phyloP scores from a whole-genome alignment of 1,139 yeast genomes.

The Saccharomyces hybrid region DNA sequence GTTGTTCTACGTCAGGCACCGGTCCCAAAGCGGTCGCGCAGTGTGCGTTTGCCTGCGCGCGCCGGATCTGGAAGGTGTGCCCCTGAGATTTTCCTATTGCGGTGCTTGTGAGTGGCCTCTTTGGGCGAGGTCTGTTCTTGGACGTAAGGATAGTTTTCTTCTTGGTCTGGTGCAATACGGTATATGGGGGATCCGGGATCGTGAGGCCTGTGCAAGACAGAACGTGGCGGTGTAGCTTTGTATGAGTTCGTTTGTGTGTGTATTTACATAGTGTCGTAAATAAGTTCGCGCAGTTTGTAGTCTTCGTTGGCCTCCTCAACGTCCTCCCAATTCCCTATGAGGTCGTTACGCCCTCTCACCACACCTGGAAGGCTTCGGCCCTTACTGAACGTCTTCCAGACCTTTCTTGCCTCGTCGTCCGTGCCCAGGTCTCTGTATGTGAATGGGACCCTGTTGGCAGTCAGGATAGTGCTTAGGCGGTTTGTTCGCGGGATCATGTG shows the following conservation, averaged over 20 bases:
- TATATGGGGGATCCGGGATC: not conserved
- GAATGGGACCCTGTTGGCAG: constrained; percentile 65
- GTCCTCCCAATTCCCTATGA: constrained; percentile 75
- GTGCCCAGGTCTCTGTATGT: constrained; percentile 72
- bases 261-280: constrained; percentile 40
- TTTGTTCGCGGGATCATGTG: constrained; percentile 78
- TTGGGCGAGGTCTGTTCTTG: not conserved
- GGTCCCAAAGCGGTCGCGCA: not conserved
- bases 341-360: constrained; percentile 77
- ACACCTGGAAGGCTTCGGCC: constrained; percentile 86
- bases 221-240: not conserved
- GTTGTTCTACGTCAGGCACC: not conserved
- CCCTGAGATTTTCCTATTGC: not conserved
- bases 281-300: constrained; percentile 52
- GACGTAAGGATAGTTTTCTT: not conserved
- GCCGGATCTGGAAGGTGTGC: not conserved
- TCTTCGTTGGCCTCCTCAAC: constrained; percentile 83
- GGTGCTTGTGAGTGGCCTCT: not conserved
- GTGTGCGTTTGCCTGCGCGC: not conserved
- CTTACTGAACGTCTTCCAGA: constrained; percentile 73
- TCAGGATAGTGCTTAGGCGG: constrained; percentile 64
- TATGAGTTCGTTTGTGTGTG: not conserved
- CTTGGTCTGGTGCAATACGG: not conserved
- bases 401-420: constrained; percentile 73
- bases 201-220: not conserved